Evolutionary conservation across 1,139 yeast species (phyloP), one percentile per base, ranked within the genome.

Genomic region (Yamadazyma spencermartinsiae): DNA sequence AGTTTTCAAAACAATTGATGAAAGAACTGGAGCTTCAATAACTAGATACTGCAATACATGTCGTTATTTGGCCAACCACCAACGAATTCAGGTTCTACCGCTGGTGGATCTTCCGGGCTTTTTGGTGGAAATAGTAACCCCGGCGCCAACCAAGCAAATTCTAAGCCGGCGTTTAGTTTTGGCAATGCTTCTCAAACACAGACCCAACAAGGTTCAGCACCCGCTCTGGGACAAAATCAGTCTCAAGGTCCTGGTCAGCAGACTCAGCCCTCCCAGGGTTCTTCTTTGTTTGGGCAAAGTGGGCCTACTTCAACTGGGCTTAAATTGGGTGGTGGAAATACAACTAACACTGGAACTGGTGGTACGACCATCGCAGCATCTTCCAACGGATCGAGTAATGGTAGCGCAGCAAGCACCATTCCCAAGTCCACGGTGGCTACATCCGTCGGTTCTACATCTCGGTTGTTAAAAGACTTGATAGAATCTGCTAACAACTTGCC

Each of bases 401-500:
- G 18, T 24, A 16, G 16, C 15, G n/a, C 30, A n/a, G 11, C 37
- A 11, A 31, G 13, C 11, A 19, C 40, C 15, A 31, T 37, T 7
- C 33, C 34, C 6, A 31, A 26, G 11, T 35, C 40, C 8, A 35
- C 38, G 4, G 28, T 16, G 5, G 41, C 31, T 12, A 31, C 41
- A n/a, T 20, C 39, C 5, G 13, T 38, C 16, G 41, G 37, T 19
- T 41, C 47, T 3, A 37, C 47, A 4, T 38, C 48, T 12, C 44
- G 44, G 28, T 33, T 49, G 12, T 33, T 82, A 47, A 76, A 78
- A 43, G 95, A 86, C 55, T 69, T 86, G 40, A 63, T 85, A 40
- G 90, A 83, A 55, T 73, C 88, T 2, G 83, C 92, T 1, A 72
- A 75, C 42, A 82, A 82, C 51, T 68, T 86, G 37, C 95, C 95